Conservation (phyloP, 169 alveolate species). For the Plasmodium knowlesi region DNA sequence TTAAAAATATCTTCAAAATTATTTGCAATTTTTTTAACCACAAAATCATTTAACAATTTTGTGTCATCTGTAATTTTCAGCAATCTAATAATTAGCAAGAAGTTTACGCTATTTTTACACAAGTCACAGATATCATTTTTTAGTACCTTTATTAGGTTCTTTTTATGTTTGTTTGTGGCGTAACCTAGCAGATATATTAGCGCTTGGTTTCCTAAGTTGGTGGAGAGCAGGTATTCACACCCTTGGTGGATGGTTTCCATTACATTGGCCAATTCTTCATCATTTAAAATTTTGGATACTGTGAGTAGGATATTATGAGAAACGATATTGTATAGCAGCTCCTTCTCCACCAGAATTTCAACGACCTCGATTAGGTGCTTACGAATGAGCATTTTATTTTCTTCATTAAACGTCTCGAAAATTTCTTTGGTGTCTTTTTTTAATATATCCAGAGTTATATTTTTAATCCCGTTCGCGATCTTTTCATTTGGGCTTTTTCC, state of each 20-base stretch:
- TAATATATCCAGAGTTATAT: conserved; percentile 20
- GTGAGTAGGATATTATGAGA: conserved; percentile 25
- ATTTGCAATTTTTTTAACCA: conserved; percentile 52
- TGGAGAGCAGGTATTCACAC: conserved; percentile 67
- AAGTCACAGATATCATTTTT: conserved; percentile 52
- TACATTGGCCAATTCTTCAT: conserved; percentile 28
- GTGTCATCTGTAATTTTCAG: conserved; percentile 74
- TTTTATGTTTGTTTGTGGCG: conserved; percentile 74
- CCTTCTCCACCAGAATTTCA: conserved; percentile 65
- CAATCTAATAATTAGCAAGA: conserved; percentile 50
- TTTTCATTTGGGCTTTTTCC: background rate
- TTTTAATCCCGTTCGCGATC: background rate
- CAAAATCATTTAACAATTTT: conserved; percentile 37
- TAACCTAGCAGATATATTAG: conserved; percentile 59
- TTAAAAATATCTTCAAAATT: conserved; percentile 48
- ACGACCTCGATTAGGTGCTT: conserved; percentile 44
- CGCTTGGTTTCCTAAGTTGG: conserved; percentile 66
- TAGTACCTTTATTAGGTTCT: conserved; percentile 44
- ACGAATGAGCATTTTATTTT: conserved; percentile 13
- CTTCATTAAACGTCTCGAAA: conserved; percentile 19
- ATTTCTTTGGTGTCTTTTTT: conserved; percentile 40
- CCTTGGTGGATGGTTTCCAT: conserved; percentile 74
- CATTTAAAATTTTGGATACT: conserved; percentile 29
- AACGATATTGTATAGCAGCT: conserved; percentile 49
- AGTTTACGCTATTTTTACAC: conserved; percentile 67